Evolutionary conservation across 176 grass and related monocot species (phyloP), one percentile per base, ranked within the genome.

Genomic region (Oryza coarctata): DNA sequence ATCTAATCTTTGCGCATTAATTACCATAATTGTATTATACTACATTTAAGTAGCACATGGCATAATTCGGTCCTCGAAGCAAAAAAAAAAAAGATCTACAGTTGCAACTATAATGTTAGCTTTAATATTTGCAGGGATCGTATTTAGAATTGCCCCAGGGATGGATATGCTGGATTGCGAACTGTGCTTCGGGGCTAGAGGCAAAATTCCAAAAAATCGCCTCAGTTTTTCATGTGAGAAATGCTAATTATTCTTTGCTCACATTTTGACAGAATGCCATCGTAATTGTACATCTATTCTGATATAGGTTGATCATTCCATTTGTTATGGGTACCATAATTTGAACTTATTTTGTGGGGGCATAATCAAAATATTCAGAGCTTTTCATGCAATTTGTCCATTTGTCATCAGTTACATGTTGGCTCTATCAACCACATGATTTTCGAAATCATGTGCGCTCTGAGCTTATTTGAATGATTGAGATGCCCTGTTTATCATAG

Each of bases 211-310:
- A 79, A 68, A 34, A 41, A 62, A 5, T 34, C 49, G 34, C 47
- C 15, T 3, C 57, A 55, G 41, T 10, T 49, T 58, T 57, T 82
- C 33, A 66, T 86, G 82, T 23, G 68, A 73, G 79, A 63, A 74
- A 62, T 41, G 27, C 75, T 90, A 77, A 82, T 85, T 15, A 86
- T 89, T 89, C 78, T 71, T 72, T 49, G 74, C 35, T 82, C 29
- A 65, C 70, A 77, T 86, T 79, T 73, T 73, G 80, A 68, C 68
- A 80, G 68, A 82, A 86, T 50, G 80, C 61, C 80, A 62, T 47
- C 79, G 80, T 83, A 86, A 78, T 83, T 89, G 88, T 86, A 83
- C 78, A 90, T 69, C 23, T 83, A 49, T 40, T 34, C 12, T 60
- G 17, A 62, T 45, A 67, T 83, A 82, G 83, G 72, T 77, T 60